Evolutionary conservation across 768 basidiomycete genomes (phyloP).

Genomic region (Kwoniella dendrophila): DNA sequence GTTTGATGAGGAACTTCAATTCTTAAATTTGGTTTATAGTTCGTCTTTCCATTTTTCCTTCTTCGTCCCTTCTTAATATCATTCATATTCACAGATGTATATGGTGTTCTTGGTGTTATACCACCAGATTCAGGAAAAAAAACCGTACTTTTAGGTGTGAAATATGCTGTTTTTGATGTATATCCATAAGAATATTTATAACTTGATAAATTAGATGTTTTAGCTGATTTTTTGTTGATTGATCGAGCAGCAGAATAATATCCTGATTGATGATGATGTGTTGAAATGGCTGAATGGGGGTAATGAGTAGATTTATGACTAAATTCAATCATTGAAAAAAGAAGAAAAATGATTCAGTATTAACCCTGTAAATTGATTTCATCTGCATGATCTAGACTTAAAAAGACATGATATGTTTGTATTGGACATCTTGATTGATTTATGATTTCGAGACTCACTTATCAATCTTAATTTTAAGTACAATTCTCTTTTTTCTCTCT

Average conservation of each 20-base stretch:
- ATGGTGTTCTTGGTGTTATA: not conserved
- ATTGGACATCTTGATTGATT: no score
- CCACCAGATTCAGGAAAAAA: no score
- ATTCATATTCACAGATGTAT: no score
- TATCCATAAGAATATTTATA: no score
- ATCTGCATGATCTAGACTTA: no score
- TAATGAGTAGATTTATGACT: not conserved
- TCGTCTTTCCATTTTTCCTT: not conserved
- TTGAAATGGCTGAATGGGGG: not conserved
- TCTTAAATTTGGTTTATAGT: not conserved
- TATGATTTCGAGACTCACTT: slow-evolving; percentile 8
- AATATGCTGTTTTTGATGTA: no score
- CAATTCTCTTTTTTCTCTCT: slow-evolving; percentile 27
- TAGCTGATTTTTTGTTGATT: no score
- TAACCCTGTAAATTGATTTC: no score
- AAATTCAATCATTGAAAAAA: not conserved
- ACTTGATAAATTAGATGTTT: no score
- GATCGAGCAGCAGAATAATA: no score
- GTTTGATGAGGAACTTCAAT: not conserved
- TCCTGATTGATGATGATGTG: not conserved
- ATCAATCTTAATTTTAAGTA: slow-evolving; percentile 29
- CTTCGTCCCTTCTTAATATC: not conserved
- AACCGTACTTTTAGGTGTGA: no score
- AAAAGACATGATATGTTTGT: no score
- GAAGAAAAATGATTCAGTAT: not conserved